Conservation (phyloP, 164 flowering plant species). For the Pachysandra terminalis region DNA sequence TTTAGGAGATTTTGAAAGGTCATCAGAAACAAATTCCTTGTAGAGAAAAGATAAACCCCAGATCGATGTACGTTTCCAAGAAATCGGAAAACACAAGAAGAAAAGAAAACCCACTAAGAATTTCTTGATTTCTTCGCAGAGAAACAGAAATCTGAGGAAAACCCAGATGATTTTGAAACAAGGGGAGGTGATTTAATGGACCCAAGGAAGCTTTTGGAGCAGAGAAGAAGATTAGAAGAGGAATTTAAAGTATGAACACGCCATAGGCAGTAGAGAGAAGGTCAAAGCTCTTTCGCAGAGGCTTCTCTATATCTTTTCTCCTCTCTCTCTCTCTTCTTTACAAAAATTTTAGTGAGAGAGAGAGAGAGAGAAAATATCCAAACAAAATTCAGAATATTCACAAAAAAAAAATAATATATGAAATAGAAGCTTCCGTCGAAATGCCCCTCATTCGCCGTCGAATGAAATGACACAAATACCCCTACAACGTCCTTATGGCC, state of each 20-base stretch:
- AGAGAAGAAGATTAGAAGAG: constrained; percentile 6
- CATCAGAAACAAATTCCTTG: not conserved
- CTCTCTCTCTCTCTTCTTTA: not conserved
- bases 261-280: constrained; percentile 23
- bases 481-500: too few relatives aligned
- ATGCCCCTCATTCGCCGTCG: constrained; percentile 1
- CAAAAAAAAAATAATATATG: not conserved
- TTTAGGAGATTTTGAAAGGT: not conserved
- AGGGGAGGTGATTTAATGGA: not conserved
- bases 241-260: constrained; percentile 12
- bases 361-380: not conserved
- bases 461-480: too few relatives aligned
- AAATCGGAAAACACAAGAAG: not conserved
- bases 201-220: not conserved
- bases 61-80: not conserved
- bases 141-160: not conserved
- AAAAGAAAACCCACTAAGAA: not conserved
- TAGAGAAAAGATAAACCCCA: not conserved
- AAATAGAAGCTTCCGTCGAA: not conserved
- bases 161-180: constrained; percentile 4
- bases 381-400: not conserved
- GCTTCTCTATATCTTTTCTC: constrained; percentile 14
- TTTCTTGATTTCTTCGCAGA: too few relatives aligned
- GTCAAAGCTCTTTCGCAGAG: constrained; percentile 30
- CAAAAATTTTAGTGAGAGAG: not conserved